Percentiles rank a stretch among this genome's conserved stretches.
These are phyloP conservation scores for Aspergillus sergii DNA, from an alignment of 2,329 filamentous ascomycete species.

Conservation along the genomic window DNA sequence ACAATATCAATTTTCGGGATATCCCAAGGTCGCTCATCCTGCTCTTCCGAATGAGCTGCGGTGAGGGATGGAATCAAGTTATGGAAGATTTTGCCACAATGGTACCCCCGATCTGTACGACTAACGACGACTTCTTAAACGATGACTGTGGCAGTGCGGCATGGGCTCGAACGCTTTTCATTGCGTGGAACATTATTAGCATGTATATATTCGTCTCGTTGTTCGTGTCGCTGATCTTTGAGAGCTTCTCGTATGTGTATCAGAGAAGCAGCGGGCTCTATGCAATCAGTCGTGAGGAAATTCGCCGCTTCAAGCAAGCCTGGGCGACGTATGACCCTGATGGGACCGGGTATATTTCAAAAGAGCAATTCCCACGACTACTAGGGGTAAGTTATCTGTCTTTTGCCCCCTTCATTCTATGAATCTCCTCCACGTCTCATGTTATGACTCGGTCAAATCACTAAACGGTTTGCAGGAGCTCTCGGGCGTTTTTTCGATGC, in stretches of 20 bases:
- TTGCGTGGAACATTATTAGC: constrained; percentile 98
- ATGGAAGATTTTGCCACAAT: constrained; percentile 95
- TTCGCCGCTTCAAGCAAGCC: constrained; percentile 95
- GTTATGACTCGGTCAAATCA: not conserved
- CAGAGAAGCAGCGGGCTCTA: constrained; percentile 93
- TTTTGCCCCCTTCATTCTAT: constrained; percentile 11
- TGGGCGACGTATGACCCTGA: constrained; percentile 95
- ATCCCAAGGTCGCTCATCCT: constrained; percentile 93
- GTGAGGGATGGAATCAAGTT: constrained; percentile 93
- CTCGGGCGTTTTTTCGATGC: constrained; percentile 95
- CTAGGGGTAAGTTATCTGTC: constrained; percentile 64
- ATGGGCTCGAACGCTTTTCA: constrained; percentile 89
- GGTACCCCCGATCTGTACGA: constrained; percentile 77
- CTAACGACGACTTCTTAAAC: constrained; percentile 70
- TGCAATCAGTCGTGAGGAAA: constrained; percentile 87
- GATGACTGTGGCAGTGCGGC: constrained; percentile 90
- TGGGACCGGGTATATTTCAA: constrained; percentile 87
- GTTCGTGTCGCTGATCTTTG: constrained; percentile 97
- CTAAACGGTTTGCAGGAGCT: constrained; percentile 60
- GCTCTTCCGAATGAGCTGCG: constrained; percentile 88
- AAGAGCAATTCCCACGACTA: constrained; percentile 84
- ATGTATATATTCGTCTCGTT: constrained; percentile 99
- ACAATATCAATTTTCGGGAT: constrained; percentile 87
- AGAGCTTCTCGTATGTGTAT: constrained; percentile 99
- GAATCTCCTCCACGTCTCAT: constrained; percentile 12